phyloP scores from a whole-genome alignment of 805 yeast species.

The Saturnispora sanitii region DNA sequence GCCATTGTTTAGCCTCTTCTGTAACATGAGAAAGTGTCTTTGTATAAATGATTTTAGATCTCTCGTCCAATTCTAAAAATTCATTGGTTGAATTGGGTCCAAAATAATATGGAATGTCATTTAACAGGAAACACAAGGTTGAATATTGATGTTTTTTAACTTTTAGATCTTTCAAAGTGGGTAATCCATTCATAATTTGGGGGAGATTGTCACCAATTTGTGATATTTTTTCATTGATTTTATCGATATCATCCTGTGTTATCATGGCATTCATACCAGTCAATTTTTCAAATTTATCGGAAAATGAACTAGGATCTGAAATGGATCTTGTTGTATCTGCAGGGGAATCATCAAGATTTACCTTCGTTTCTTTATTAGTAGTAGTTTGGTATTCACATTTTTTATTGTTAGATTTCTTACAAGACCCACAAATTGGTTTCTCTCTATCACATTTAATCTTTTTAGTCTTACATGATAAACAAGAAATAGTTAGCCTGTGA shows the following conservation, averaged over 20 bases:
- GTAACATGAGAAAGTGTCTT: slow-evolving; percentile 7
- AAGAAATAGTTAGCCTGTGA: slow-evolving; percentile 37
- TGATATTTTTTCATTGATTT: background rate
- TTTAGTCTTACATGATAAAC: slow-evolving; percentile 35
- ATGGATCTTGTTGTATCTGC: too few relatives aligned
- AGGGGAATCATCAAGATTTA: background rate
- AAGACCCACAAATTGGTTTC: slow-evolving; percentile 28
- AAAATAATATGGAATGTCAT: slow-evolving; percentile 7
- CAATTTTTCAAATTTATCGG: background rate
- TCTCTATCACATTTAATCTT: slow-evolving; percentile 36
- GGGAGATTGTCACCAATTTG: background rate
- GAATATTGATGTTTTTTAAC: background rate
- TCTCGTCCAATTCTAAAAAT: slow-evolving; percentile 6
- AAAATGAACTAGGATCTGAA: background rate
- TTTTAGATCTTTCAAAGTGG: background rate
- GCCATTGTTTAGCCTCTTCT: slow-evolving; percentile 9
- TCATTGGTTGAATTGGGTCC: slow-evolving; percentile 10
- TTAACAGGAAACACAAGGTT: background rate
- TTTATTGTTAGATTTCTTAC: slow-evolving; percentile 13
- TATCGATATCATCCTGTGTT: background rate
- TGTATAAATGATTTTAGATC: slow-evolving; percentile 5
- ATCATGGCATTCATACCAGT: background rate
- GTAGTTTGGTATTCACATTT: slow-evolving; percentile 7
- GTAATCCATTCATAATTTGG: slow-evolving; percentile 1
- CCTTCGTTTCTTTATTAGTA: background rate